Conservation (phyloP, 2,329 filamentous ascomycete species). For the Raffaelea ambrosiae region DNA sequence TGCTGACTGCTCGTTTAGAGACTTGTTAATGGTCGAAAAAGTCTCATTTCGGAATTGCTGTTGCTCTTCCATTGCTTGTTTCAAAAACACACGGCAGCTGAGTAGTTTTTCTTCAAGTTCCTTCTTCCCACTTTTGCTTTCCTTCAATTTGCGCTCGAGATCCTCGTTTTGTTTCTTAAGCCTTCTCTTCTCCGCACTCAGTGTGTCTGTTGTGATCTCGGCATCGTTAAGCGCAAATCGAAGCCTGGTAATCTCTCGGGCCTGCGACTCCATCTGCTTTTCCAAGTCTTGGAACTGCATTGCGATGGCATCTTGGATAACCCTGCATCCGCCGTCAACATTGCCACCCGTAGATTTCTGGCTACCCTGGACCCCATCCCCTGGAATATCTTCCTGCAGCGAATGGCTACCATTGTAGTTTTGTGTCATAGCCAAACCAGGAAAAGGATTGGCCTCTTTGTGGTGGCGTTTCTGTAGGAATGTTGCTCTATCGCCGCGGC, state of each 20-base stretch:
- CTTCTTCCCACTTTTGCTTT: conserved; percentile 18
- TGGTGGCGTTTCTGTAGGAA: no score
- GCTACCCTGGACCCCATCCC: neutral
- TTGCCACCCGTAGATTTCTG: neutral
- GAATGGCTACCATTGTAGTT: neutral
- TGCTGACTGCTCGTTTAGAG: conserved; percentile 16
- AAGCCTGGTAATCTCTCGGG: conserved; percentile 8
- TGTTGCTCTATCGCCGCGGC: no score
- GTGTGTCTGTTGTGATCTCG: neutral
- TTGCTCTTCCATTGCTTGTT: conserved; percentile 37
- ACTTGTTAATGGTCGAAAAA: neutral
- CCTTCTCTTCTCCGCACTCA: conserved; percentile 9
- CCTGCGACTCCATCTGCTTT: conserved; percentile 1
- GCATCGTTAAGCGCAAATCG: conserved; percentile 9
- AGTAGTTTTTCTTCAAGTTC: conserved; percentile 26
- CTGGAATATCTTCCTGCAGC: neutral
- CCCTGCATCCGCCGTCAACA: neutral
- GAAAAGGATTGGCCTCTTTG: neutral
- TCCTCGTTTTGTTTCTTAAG: conserved; percentile 7
- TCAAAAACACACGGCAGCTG: conserved; percentile 29
- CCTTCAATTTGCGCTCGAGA: conserved; percentile 19
- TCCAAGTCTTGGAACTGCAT: conserved; percentile 8
- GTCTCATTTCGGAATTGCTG: conserved; percentile 26
- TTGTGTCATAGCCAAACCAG: neutral
- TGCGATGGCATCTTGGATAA: conserved; percentile 7